Evolutionary conservation across 2,329 filamentous ascomycete genomes (phyloP), one percentile per base, ranked within the genome.

Genomic region (Monosporascus sp.): DNA sequence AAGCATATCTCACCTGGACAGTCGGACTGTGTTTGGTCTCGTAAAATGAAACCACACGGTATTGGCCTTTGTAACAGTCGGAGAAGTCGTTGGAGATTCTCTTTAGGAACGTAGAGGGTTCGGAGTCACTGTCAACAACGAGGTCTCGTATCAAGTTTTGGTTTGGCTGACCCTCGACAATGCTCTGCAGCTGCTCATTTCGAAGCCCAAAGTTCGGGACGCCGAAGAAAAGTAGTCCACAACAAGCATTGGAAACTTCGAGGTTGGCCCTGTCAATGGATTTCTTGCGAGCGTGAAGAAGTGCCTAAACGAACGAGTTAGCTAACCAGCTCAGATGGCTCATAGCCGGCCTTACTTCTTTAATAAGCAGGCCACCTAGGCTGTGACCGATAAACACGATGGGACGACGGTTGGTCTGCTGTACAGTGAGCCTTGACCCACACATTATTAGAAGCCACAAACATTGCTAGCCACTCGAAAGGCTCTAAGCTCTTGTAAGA

Each of bases 331-430:
- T 25, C 24, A 6, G 24, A 25, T 25, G 24, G 24, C 17, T 8
- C 11, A 18, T n/a, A n/a, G 5, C 45, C n/a, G 9, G 24, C 15
- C 55, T 54, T 51, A 60, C 59, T 56, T 66, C 59, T 54, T 67
- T 66, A 36, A 67, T 55, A 0, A 68, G 48, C 5, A 66, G 25
- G 18, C 63, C 62, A 9, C 64, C 63, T 0, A 67, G 52, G 50
- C 64, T 65, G 46, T 66, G 60, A 24, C 57, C 60, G 34, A 65
- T 57, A 50, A 66, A 61, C 0, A 65, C 49, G 6, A 64, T 58
- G 2, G 59, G 60, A 22, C 57, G 60, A 24, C 45, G 48, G 27
- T 6, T 36, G 14, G 52, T 59, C 56, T 60, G 20, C 24, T 20
- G 11, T 5, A 24, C 22, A 9, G 47, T 58, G 3, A 57, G 50